Percentiles rank a stretch among this genome's conserved stretches.
phyloP scores from a whole-genome alignment of 495 filamentous ascomycete species.

The Pyrenula massariospora region DNA sequence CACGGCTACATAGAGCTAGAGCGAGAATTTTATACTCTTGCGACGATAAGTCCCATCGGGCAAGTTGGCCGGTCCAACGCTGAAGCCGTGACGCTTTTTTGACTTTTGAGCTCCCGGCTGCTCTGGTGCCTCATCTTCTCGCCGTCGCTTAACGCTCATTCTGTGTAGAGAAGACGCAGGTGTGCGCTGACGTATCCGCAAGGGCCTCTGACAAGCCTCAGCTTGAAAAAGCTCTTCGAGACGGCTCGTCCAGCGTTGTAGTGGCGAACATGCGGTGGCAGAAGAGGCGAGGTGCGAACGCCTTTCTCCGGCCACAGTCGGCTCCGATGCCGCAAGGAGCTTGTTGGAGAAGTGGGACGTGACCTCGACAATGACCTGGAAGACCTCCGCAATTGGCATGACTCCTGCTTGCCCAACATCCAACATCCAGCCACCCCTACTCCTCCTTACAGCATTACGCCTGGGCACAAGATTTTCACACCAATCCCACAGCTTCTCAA shows the following conservation, averaged over 20 bases:
- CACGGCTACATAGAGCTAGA: constrained; percentile 8
- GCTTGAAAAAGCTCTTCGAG: no score
- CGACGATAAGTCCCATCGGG: constrained; percentile 86
- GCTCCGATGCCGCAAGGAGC: no score
- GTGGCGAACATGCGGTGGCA: no score
- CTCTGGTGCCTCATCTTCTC: constrained; percentile 31
- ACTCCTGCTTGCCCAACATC: background rate
- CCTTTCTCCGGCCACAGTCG: background rate
- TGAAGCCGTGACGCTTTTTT: constrained; percentile 55
- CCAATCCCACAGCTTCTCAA: no score
- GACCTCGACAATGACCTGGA: no score
- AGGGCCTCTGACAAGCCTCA: no score
- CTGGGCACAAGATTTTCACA: no score
- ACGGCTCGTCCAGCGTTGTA: no score
- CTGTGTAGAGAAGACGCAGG: constrained; percentile 3
- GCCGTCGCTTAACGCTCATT: constrained; percentile 56
- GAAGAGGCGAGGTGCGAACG: no score
- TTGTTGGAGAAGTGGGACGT: no score
- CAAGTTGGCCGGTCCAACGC: constrained; percentile 81
- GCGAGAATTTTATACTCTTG: constrained; percentile 49
- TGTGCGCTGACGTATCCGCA: no score
- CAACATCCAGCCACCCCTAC: background rate
- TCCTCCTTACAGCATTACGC: background rate
- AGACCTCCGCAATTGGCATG: no score
- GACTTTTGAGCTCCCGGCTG: constrained; percentile 32